Evolutionary conservation across 2,329 filamentous ascomycete species (phyloP).

Genomic region (Fusarium citri): DNA sequence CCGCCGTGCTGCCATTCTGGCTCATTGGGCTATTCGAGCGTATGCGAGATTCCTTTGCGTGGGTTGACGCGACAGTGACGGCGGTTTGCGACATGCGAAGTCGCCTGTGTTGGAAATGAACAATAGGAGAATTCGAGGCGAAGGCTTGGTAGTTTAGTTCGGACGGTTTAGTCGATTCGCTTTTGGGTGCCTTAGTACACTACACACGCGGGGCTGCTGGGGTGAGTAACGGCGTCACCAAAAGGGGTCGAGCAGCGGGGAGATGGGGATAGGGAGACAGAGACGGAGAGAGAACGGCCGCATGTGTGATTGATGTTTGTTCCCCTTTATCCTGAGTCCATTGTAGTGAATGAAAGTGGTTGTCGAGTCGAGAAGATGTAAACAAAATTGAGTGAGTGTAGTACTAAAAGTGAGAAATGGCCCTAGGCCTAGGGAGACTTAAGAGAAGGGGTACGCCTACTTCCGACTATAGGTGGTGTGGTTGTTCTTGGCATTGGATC

Average conservation of each 20-base stretch:
- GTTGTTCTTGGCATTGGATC: conserved; percentile 5
- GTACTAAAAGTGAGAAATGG: background rate
- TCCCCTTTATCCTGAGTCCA: conserved; percentile 29
- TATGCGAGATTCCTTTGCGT: conserved; percentile 26
- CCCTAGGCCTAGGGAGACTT: background rate
- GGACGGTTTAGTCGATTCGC: conserved; percentile 17
- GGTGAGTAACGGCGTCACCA: conserved; percentile 31
- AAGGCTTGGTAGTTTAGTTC: conserved; percentile 16
- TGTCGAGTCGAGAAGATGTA: background rate
- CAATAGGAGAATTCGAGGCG: conserved; percentile 10
- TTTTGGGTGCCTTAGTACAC: conserved; percentile 20
- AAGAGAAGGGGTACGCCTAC: background rate
- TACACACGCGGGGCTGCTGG: conserved; percentile 29
- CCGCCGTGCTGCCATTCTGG: conserved; percentile 44
- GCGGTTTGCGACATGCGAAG: conserved; percentile 36
- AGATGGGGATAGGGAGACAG: conserved; percentile 1
- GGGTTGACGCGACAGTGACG: conserved; percentile 32
- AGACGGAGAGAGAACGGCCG: background rate
- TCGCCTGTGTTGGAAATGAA: background rate
- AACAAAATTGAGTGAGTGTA: background rate
- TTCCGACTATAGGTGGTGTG: conserved; percentile 5
- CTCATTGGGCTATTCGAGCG: conserved; percentile 38
- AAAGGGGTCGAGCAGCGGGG: conserved; percentile 30
- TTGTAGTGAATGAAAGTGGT: conserved; percentile 12
- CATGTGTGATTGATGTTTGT: conserved; percentile 13